Conservation (phyloP, 1,284 basidiomycete species). For the Boletellus dicymbophilus region DNA sequence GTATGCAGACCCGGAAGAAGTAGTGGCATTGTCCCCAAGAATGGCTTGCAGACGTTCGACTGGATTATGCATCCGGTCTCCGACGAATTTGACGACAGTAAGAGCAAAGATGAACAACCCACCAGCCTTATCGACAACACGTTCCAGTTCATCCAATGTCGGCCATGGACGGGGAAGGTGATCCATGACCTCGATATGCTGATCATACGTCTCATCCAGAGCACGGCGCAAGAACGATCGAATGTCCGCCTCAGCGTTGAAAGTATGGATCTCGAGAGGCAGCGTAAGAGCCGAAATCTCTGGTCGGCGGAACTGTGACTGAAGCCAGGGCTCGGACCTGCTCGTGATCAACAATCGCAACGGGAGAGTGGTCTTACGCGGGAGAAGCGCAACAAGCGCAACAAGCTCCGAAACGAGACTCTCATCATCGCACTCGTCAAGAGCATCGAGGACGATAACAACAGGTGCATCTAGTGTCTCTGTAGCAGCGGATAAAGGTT, state of each 20-base stretch:
- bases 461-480: not conserved
- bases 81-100: conserved; percentile 26
- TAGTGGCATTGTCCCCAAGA: conserved; percentile 7
- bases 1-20: conserved; percentile 7
- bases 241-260: conserved; percentile 21
- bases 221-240: conserved; percentile 12
- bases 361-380: conserved; percentile 1
- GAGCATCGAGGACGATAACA: conserved; percentile 21
- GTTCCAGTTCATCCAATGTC: conserved; percentile 10
- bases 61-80: conserved; percentile 10
- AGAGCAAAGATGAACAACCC: conserved; percentile 28
- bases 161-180: conserved; percentile 15
- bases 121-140: conserved; percentile 14
- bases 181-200: conserved; percentile 8
- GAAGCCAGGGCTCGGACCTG: conserved; percentile 17
- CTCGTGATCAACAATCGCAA: conserved; percentile 19
- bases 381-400: not conserved
- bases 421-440: conserved; percentile 25
- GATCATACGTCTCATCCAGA: conserved; percentile 5
- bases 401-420: not conserved
- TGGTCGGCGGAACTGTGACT: conserved; percentile 6
- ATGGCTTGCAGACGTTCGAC: conserved; percentile 14
- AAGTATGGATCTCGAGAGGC: conserved; percentile 15
- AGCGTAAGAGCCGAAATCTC: conserved; percentile 5
- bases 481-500: conserved; percentile 9